Percentiles rank a stretch among this genome's conserved stretches.
Conservation (phyloP, 306 rosid genomes). For the Chamaecrista fasciculata region DNA sequence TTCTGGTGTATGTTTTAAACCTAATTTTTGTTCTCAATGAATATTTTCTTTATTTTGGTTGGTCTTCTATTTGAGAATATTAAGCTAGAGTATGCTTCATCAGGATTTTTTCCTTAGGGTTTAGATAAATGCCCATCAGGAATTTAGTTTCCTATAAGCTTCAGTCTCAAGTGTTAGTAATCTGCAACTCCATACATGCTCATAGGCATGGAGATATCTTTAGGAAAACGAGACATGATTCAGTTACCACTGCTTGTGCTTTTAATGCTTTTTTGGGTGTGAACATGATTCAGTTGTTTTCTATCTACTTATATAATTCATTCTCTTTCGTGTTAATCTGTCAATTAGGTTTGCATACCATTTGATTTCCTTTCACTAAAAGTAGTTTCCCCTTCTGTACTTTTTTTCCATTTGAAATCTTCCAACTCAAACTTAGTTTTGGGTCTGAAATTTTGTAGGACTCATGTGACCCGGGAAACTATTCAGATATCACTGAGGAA, state of each 20-base stretch:
- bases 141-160: neutral
- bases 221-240: neutral
- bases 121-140: neutral
- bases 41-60: no score
- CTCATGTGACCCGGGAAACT: constrained; percentile 79
- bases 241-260: no score
- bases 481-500: constrained; percentile 79
- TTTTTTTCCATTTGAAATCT: constrained; percentile 1
- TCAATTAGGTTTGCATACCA: neutral
- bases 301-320: neutral
- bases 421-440: constrained; percentile 23
- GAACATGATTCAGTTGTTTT: neutral
- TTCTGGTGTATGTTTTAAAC: neutral
- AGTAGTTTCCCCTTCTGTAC: constrained; percentile 12
- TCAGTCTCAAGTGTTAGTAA: neutral
- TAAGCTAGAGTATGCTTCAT: neutral
- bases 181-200: neutral
- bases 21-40: neutral
- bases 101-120: no score
- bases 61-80: neutral
- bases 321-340: neutral
- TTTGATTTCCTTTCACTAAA: constrained; percentile 27
- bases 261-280: neutral
- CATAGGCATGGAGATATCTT: neutral
- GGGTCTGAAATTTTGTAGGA: constrained; percentile 53